phyloP scores from a whole-genome alignment of 257 asterid species.

The Datura wrightii region DNA sequence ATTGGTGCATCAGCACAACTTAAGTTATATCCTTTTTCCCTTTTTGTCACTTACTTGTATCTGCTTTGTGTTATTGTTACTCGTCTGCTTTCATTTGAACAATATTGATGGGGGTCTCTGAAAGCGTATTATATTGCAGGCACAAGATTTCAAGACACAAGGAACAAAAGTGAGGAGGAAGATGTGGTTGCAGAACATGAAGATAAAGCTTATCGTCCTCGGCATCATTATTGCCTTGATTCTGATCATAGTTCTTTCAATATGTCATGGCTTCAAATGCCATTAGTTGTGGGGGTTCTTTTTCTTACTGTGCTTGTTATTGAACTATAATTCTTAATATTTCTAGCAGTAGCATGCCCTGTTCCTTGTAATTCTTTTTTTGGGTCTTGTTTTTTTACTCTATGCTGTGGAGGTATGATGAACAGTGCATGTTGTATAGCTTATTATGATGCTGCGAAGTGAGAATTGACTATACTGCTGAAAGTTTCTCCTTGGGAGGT shows the following conservation, averaged over 20 bases:
- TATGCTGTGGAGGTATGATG: conserved; percentile 38
- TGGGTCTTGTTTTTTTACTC: conserved; percentile 40
- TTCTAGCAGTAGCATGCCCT: conserved; percentile 39
- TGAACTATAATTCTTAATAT: conserved; percentile 39
- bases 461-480: not conserved
- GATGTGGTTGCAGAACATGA: conserved; percentile 97
- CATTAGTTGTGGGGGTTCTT: conserved; percentile 34
- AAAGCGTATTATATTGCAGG: conserved; percentile 47
- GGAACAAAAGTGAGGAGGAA: conserved; percentile 91
- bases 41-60: not conserved
- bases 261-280: conserved; percentile 81
- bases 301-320: conserved; percentile 32
- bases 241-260: conserved; percentile 78
- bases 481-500: conserved; percentile 6
- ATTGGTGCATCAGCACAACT: not conserved
- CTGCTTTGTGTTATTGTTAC: conserved; percentile 6
- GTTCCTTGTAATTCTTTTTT: conserved; percentile 36
- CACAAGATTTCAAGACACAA: conserved; percentile 93
- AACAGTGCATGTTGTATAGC: conserved; percentile 57
- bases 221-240: conserved; percentile 84
- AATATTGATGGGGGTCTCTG: not conserved
- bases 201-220: conserved; percentile 91
- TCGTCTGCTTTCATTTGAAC: conserved; percentile 1
- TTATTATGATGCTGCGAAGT: conserved; percentile 37
- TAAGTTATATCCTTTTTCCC: not conserved